Percentiles rank a stretch among this genome's conserved stretches.
Evolutionary conservation across 768 basidiomycete species (phyloP).

Genomic region (Tulasnella calospora): DNA sequence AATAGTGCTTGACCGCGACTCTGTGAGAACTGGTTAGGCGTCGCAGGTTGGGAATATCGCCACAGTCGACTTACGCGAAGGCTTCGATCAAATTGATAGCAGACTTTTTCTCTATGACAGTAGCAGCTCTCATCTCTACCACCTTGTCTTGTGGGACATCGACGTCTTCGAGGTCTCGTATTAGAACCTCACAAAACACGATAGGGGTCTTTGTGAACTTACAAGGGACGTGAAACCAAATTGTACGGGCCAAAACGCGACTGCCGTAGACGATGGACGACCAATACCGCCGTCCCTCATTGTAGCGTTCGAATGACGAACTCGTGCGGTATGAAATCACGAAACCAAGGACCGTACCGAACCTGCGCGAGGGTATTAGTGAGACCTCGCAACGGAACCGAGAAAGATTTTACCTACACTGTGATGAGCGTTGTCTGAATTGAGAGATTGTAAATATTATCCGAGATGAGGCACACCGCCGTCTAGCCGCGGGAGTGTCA

Average conservation of each 20-base stretch:
- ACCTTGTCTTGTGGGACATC: constrained; percentile 29
- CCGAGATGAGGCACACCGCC: constrained; percentile 47
- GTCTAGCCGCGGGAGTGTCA: constrained; percentile 29
- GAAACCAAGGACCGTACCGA: constrained; percentile 68
- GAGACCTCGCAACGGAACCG: not conserved
- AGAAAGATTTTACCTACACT: constrained; percentile 44
- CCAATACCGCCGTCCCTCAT: constrained; percentile 66
- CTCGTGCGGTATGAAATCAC: constrained; percentile 48
- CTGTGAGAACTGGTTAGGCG: constrained; percentile 18
- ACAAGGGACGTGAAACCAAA: constrained; percentile 68
- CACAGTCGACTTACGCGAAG: constrained; percentile 39
- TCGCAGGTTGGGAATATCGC: not conserved
- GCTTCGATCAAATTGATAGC: constrained; percentile 63
- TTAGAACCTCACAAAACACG: not conserved
- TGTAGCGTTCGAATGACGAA: constrained; percentile 42
- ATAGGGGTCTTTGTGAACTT: constrained; percentile 25
- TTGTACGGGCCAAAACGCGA: constrained; percentile 37
- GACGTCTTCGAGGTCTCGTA: constrained; percentile 32
- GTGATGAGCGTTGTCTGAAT: constrained; percentile 58
- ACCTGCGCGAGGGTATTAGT: constrained; percentile 36
- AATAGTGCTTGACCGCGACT: constrained; percentile 65
- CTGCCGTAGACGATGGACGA: constrained; percentile 50
- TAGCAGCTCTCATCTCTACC: constrained; percentile 43
- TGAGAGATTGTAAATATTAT: constrained; percentile 42
- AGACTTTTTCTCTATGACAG: constrained; percentile 63